Conservation (phyloP, 805 yeast species). For the Wickerhamomyces subpelliculosus region DNA sequence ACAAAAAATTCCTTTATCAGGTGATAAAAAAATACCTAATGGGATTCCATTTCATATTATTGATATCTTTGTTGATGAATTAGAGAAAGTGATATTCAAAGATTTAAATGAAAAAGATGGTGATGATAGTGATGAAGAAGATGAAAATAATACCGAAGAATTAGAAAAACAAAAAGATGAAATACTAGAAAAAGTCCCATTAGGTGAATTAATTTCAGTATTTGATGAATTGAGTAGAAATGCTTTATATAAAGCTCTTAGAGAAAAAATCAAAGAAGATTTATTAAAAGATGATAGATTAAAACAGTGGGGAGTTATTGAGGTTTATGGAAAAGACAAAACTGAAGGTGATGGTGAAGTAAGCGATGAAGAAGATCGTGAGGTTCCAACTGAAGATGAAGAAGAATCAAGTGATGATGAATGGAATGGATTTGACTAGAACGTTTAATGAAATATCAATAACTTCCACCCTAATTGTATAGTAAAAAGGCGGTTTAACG, state of each 20-base stretch:
- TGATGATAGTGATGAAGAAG: slow-evolving; percentile 36
- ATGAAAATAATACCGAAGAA: slow-evolving; percentile 23
- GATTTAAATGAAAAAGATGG: slow-evolving; percentile 40
- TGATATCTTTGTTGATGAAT: slow-evolving; percentile 80
- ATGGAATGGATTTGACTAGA: slow-evolving; percentile 33
- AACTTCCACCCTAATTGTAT: too few relatives aligned
- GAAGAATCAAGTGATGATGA: slow-evolving; percentile 26
- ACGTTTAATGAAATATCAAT: too few relatives aligned
- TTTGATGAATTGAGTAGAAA: slow-evolving; percentile 43
- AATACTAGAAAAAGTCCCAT: slow-evolving; percentile 41
- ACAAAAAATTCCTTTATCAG: slow-evolving; percentile 44
- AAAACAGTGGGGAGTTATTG: slow-evolving; percentile 51
- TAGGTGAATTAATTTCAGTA: slow-evolving; percentile 50
- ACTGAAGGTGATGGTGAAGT: slow-evolving; percentile 23
- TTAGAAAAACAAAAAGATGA: slow-evolving; percentile 21
- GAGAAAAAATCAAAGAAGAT: slow-evolving; percentile 58
- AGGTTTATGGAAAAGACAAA: slow-evolving; percentile 9
- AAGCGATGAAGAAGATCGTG: slow-evolving; percentile 18
- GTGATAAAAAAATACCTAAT: slow-evolving; percentile 52
- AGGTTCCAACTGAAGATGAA: slow-evolving; percentile 7
- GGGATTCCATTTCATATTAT: slow-evolving; percentile 81
- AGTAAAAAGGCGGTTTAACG: too few relatives aligned
- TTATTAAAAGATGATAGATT: slow-evolving; percentile 60
- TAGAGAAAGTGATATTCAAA: slow-evolving; percentile 57
- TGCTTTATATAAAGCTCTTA: slow-evolving; percentile 55